phyloP scores from a whole-genome alignment of 2,329 filamentous ascomycete genomes.

The Trichoderma sp. region DNA sequence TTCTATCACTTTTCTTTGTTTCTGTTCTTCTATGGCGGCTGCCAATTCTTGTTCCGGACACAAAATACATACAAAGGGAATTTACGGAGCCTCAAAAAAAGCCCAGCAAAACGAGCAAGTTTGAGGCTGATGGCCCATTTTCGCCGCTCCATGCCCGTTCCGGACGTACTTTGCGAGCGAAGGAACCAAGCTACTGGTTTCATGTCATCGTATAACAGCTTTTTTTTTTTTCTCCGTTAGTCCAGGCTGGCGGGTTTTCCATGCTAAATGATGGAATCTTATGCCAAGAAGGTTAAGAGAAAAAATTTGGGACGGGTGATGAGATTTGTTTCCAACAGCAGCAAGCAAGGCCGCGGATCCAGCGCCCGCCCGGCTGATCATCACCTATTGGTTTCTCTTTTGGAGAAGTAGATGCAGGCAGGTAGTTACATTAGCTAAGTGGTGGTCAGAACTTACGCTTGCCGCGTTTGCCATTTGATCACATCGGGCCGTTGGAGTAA shows the following conservation, averaged over 20 bases:
- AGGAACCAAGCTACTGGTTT: background rate
- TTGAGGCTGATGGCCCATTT: background rate
- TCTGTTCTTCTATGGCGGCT: background rate
- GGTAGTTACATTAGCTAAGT: background rate
- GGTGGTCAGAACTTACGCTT: slow-evolving; percentile 7
- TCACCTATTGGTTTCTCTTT: background rate
- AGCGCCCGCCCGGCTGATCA: slow-evolving; percentile 2
- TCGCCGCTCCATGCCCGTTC: background rate
- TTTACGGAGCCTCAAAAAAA: background rate
- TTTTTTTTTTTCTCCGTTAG: background rate
- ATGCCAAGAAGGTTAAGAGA: background rate
- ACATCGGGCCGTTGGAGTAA: background rate
- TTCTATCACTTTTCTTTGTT: background rate
- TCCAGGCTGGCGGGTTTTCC: background rate
- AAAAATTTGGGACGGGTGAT: background rate
- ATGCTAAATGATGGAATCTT: background rate
- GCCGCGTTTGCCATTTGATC: background rate
- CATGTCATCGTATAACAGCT: background rate
- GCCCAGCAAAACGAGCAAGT: background rate
- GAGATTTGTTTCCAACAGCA: background rate
- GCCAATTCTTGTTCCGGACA: background rate
- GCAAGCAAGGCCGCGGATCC: background rate
- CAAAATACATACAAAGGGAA: background rate
- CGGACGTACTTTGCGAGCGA: background rate
- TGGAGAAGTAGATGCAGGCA: background rate